phyloP scores from a whole-genome alignment of 306 rosid genomes.

The Prunus dulcis region DNA sequence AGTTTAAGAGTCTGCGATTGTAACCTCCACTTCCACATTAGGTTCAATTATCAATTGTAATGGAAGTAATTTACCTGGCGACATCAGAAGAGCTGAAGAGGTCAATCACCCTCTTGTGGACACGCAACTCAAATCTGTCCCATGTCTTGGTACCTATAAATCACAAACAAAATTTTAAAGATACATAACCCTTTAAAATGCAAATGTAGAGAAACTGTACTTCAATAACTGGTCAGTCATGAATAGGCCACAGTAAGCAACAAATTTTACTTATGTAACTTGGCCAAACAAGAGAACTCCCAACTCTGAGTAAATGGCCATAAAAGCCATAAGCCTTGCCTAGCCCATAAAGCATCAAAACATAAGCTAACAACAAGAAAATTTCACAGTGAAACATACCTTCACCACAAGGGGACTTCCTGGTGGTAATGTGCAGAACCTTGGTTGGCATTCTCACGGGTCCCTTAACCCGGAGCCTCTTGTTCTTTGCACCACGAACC shows the following conservation, averaged over 20 bases:
- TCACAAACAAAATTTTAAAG: background rate
- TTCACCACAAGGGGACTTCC: slow-evolving; percentile 91
- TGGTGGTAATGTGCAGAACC: slow-evolving; percentile 77
- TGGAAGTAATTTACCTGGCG: slow-evolving; percentile 89
- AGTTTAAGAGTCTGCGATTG: slow-evolving; percentile 70
- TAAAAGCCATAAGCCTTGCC: too few species aligned
- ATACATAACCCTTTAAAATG: background rate
- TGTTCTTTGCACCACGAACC: slow-evolving; percentile 87
- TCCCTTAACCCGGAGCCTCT: slow-evolving; percentile 75
- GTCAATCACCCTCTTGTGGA: slow-evolving; percentile 69
- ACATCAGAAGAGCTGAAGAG: slow-evolving; percentile 91
- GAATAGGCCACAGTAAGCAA: background rate
- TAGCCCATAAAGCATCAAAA: too few species aligned
- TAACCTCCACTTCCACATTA: slow-evolving; percentile 90
- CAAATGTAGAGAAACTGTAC: background rate
- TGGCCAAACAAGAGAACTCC: too few species aligned
- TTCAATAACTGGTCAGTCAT: too few species aligned
- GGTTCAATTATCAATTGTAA: slow-evolving; percentile 94
- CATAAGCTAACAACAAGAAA: too few species aligned
- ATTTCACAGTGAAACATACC: slow-evolving; percentile 28
- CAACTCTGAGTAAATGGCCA: too few species aligned
- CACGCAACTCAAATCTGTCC: slow-evolving; percentile 86
- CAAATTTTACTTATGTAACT: too few species aligned
- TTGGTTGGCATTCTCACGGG: slow-evolving; percentile 95
- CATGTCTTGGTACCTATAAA: slow-evolving; percentile 85